A percentile compares a stretch with the other conserved stretches of the same genome.
These are phyloP conservation scores for Coelastrella sp. DNA, from an alignment of 139 green algal genomes.

Conservation along the genomic window DNA sequence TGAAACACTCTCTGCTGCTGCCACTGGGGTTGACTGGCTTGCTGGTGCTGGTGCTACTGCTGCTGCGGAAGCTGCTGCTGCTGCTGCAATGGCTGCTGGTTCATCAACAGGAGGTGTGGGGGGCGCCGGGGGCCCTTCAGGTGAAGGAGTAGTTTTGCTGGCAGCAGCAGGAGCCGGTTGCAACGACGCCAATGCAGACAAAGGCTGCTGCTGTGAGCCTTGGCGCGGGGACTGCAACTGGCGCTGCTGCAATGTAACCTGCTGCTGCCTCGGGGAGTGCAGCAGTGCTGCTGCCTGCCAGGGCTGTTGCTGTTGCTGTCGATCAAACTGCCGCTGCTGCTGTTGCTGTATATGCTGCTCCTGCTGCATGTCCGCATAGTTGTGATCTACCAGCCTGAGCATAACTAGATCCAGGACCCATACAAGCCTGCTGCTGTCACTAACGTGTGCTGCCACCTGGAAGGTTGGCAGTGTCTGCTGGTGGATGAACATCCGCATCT, in stretches of 20 bases:
- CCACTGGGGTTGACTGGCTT: not conserved
- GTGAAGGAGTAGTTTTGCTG: not conserved
- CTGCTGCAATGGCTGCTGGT: not conserved
- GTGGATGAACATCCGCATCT: slow-evolving; percentile 11
- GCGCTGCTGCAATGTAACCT: not conserved
- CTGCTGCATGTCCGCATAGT: slow-evolving; percentile 18
- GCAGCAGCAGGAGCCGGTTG: not conserved
- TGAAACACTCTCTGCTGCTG: not conserved
- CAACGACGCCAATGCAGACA: not conserved
- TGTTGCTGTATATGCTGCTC: slow-evolving; percentile 38
- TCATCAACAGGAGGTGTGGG: not conserved
- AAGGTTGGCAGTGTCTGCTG: not conserved
- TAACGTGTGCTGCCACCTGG: not conserved
- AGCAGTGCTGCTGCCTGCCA: not conserved
- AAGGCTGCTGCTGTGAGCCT: not conserved
- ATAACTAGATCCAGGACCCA: slow-evolving; percentile 25
- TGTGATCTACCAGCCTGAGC: not conserved
- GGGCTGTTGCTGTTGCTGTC: slow-evolving; percentile 3
- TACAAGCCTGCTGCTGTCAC: not conserved
- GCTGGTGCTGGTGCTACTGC: not conserved
- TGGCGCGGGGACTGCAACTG: not conserved
- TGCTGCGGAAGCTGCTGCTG: not conserved
- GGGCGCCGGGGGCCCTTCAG: not conserved
- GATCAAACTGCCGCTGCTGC: slow-evolving; percentile 3
- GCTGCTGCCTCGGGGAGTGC: not conserved